These are phyloP conservation scores for Chamaecyparis obtusa DNA, from an alignment of 75 land plant genomes.

Conservation along the genomic window DNA sequence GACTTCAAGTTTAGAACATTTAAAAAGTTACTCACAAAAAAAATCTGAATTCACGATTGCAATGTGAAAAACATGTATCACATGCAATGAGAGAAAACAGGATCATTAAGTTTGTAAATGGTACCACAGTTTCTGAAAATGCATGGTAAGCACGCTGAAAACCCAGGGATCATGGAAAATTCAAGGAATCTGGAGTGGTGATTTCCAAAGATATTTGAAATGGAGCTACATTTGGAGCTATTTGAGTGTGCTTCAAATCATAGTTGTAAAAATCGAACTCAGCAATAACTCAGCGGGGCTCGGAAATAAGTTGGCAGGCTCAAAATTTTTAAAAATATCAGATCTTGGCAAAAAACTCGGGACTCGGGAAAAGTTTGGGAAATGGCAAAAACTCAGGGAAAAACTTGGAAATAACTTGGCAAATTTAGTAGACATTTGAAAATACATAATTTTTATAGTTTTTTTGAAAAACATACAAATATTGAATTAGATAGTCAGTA, in stretches of 20 bases:
- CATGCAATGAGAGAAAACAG: background rate
- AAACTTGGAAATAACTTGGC: too few species aligned
- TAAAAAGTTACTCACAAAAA: background rate
- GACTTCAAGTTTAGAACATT: background rate
- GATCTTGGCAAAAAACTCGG: too few species aligned
- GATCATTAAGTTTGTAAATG: background rate
- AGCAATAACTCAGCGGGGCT: too few species aligned
- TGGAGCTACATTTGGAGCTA: background rate
- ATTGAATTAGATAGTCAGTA: too few species aligned
- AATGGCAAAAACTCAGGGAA: too few species aligned
- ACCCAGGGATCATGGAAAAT: background rate
- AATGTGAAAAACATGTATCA: background rate
- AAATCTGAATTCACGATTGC: background rate
- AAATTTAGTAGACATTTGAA: too few species aligned
- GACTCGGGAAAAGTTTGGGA: too few species aligned
- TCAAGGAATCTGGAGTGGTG: background rate
- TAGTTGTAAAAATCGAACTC: too few species aligned
- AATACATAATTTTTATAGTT: too few species aligned
- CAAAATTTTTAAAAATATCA: too few species aligned
- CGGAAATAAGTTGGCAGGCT: too few species aligned
- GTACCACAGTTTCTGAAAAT: background rate
- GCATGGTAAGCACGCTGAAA: background rate
- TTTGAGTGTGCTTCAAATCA: background rate
- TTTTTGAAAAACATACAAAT: too few species aligned
- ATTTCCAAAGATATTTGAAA: background rate